Evolutionary conservation across 345 rosid species (phyloP).

Genomic region (Nasturtium officinale): DNA sequence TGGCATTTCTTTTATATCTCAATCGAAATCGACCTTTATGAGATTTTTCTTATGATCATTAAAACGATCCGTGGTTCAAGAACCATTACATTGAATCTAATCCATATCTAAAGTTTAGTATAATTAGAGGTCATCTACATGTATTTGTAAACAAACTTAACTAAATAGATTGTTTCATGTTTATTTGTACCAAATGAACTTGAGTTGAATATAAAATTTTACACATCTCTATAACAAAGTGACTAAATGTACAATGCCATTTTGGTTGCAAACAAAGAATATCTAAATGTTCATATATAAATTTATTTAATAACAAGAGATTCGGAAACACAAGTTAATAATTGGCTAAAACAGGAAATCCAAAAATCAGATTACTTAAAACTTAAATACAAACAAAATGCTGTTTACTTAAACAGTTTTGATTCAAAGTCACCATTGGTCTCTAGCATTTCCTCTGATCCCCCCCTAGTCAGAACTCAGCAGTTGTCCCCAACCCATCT

Average conservation of each 20-base stretch:
- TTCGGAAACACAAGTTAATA: not conserved
- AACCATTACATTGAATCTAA: not conserved
- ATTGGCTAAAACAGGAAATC: constrained; percentile 16
- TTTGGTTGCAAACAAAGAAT: not conserved
- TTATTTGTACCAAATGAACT: not conserved
- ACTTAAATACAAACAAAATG: not conserved
- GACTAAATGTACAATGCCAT: not conserved
- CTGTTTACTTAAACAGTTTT: not conserved
- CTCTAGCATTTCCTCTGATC: not conserved
- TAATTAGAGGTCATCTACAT: too few species aligned
- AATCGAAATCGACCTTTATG: too few species aligned
- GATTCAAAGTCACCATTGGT: not conserved
- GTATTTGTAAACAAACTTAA: not conserved
- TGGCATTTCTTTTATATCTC: too few species aligned
- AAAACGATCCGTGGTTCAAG: not conserved
- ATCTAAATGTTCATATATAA: not conserved
- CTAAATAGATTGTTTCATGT: not conserved
- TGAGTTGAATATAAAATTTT: not conserved
- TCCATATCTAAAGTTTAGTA: not conserved
- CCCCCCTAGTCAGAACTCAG: constrained; percentile 31
- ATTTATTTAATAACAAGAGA: not conserved
- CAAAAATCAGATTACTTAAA: constrained; percentile 18
- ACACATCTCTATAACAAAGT: not conserved
- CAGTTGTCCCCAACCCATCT: constrained; percentile 28
- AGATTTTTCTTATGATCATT: not conserved